These are phyloP conservation scores for Strobilomyces confusus DNA, from an alignment of 768 basidiomycete species.

Conservation along the genomic window DNA sequence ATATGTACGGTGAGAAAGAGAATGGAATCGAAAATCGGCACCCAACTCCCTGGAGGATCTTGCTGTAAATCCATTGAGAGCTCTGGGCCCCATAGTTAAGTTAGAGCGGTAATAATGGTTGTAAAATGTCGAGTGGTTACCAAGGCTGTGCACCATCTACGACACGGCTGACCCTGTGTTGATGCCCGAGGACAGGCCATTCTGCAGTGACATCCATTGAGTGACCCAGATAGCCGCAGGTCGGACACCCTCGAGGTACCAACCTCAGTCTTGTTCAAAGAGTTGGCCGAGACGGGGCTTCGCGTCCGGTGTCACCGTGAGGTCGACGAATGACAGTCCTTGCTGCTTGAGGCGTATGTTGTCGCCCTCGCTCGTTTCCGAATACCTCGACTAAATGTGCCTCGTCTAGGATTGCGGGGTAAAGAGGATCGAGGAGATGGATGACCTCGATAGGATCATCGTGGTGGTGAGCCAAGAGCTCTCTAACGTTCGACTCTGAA, in stretches of 20 bases:
- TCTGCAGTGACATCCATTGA: neutral
- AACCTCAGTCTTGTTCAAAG: no score
- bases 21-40: neutral
- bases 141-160: conserved; percentile 35
- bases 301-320: conserved; percentile 8
- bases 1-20: neutral
- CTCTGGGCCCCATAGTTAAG: conserved; percentile 35
- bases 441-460: conserved; percentile 17
- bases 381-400: conserved; percentile 14
- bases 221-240: no score
- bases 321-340: neutral
- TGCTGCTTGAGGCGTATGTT: neutral
- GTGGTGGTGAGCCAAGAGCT: neutral
- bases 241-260: neutral
- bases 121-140: conserved; percentile 33
- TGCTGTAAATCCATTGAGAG: conserved; percentile 36
- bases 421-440: conserved; percentile 9
- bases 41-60: conserved; percentile 9
- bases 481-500: no score
- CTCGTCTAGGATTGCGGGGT: conserved; percentile 11
- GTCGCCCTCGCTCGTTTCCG: conserved; percentile 5
- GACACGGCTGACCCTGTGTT: conserved; percentile 11
- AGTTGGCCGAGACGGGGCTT: neutral
- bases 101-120: conserved; percentile 17
- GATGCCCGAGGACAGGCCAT: conserved; percentile 12